These are phyloP conservation scores for Colletotrichum lentis DNA, from an alignment of 2,329 filamentous ascomycete species.

Conservation along the genomic window DNA sequence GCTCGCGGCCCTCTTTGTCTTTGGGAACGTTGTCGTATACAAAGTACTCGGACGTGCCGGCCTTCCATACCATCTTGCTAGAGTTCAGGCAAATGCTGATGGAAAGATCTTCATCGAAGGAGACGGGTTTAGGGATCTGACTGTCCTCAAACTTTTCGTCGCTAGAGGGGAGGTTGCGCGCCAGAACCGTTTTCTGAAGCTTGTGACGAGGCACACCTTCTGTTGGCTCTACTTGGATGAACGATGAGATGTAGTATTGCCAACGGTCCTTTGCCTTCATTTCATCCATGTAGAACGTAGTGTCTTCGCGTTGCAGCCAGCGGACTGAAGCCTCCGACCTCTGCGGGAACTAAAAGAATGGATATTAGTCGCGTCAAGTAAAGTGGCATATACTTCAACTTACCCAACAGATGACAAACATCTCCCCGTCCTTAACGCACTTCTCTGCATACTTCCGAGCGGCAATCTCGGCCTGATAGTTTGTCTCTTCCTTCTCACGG, in stretches of 20 bases:
- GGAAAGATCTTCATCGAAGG: slow-evolving; percentile 72
- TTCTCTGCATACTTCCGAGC: slow-evolving; percentile 93
- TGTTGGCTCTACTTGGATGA: slow-evolving; percentile 86
- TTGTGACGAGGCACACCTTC: slow-evolving; percentile 74
- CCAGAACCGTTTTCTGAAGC: slow-evolving; percentile 73
- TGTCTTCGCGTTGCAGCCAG: slow-evolving; percentile 72
- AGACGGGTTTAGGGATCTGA: slow-evolving; percentile 66
- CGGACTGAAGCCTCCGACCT: slow-evolving; percentile 76
- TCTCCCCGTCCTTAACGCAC: slow-evolving; percentile 88
- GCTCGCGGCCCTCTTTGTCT: slow-evolving; percentile 69
- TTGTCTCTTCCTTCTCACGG: slow-evolving; percentile 83
- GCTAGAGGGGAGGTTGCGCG: slow-evolving; percentile 72
- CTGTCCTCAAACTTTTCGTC: slow-evolving; percentile 72
- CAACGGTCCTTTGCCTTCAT: slow-evolving; percentile 84
- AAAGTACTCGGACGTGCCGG: slow-evolving; percentile 74
- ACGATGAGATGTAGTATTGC: slow-evolving; percentile 96
- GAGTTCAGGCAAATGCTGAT: slow-evolving; percentile 80
- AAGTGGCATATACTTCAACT: slow-evolving; percentile 52
- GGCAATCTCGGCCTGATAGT: slow-evolving; percentile 87
- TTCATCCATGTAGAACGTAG: slow-evolving; percentile 87
- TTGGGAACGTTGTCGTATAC: slow-evolving; percentile 75
- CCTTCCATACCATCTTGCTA: slow-evolving; percentile 80
- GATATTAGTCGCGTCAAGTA: slow-evolving; percentile 44
- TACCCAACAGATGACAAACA: slow-evolving; percentile 92
- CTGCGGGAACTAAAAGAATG: slow-evolving; percentile 66